Percentiles rank a stretch among this genome's conserved stretches.
These are phyloP conservation scores for Syzygium aqueum DNA, from an alignment of 345 rosid genomes.

Conservation along the genomic window DNA sequence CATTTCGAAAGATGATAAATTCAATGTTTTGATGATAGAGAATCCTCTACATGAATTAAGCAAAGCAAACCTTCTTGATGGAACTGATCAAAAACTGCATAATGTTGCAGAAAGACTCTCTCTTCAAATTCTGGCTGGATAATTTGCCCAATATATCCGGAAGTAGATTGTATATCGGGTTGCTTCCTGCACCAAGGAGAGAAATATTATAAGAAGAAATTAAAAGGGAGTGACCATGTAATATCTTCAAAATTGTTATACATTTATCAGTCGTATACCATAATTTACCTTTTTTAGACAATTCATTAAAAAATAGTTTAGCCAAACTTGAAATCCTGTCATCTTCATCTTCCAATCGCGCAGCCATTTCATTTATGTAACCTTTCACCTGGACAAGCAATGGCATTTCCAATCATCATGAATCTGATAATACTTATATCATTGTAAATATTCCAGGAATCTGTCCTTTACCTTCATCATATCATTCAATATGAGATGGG, in stretches of 20 bases:
- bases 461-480: conserved; percentile 82
- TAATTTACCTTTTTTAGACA: conserved; percentile 85
- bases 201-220: conserved; percentile 1
- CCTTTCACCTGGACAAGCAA: conserved; percentile 78
- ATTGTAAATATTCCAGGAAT: not conserved
- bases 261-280: not conserved
- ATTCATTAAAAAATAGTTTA: conserved; percentile 80
- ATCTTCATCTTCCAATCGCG: conserved; percentile 73
- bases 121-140: conserved; percentile 63
- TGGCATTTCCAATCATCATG: not conserved
- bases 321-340: conserved; percentile 90
- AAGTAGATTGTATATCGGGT: conserved; percentile 91
- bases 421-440: not conserved
- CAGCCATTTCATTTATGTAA: conserved; percentile 87
- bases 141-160: conserved; percentile 90
- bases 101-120: conserved; percentile 76
- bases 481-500: conserved; percentile 96
- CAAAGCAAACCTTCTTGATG: conserved; percentile 66
- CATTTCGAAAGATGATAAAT: conserved; percentile 5
- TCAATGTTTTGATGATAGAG: not conserved
- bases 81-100: conserved; percentile 97
- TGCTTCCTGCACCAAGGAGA: conserved; percentile 51
- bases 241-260: not conserved
- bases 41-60: not conserved
- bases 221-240: not conserved